Base-by-base conservation (phyloP, 345 rosid species). In the Lepidium africanum region DNA sequence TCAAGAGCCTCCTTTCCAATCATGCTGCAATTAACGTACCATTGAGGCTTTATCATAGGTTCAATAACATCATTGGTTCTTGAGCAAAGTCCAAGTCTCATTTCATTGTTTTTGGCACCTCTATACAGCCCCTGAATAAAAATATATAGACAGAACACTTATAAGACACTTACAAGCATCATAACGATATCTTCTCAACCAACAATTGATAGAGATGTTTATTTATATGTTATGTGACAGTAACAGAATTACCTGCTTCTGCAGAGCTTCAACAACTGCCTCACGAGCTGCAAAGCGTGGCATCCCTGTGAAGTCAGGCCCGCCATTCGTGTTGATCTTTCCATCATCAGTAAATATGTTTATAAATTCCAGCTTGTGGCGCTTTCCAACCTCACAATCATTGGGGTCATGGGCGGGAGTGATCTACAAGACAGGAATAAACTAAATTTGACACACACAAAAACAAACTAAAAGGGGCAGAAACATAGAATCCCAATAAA, bases 391-490 rank as follows among this genome's bases (percentile, higher is more conserved):
- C 66, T 86, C 87, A 75, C 82, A 94, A 82, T 94, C 99, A 81
- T 94, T 86, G 69, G 92, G 95, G 76, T 94, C 99, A 60, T 94
- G 99, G 0, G 96, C 97, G 4, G 99, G 99, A 67, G 99, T 94
- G 60, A 94, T 94, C 97, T 94, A 86, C 69, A 59, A 73, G 72
- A 71, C 53, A 48, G 46, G 32, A 47, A 46, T 7, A 10, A 63
- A 43, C 12, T 60, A 59, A 60, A 6, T 16, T 17, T 53, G 46
- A 67, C 30, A 23, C 30, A 23, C 53, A 51, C 37, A n/a, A 35
- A 65, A 9, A 19, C n/a, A 7, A 70, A 7, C 17, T 23, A 32
- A 35, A 7, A 77, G 56, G 16, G n/a, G 21, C 23, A 57, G 10
- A 30, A 56, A 42, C 63, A 33, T 39, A 67, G 36, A 45, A 70